Evolutionary conservation across 1,284 basidiomycete genomes (phyloP), one percentile per base, ranked within the genome.

Genomic region (Termitomyces sp.): DNA sequence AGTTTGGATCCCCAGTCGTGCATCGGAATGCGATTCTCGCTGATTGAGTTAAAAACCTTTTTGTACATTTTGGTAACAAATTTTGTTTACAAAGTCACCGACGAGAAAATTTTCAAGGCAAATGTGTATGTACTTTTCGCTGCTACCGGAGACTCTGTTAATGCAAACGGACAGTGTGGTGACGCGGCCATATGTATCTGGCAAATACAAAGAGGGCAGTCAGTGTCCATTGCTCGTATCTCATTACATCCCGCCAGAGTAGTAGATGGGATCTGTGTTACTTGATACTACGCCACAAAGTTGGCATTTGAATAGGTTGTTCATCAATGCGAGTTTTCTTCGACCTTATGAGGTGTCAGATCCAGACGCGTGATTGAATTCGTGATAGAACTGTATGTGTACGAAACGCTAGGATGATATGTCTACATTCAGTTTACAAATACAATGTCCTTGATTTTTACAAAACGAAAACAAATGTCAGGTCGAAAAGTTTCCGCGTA

Each of bases 41-140:
- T 89, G 65, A 86, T 90, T 54, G 88, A 91, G 70, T 86, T 90
- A 62, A 92, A 91, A 70, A 78, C 79, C 1, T 84, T 92, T 64
- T 64, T 90, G 12, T 90, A 82, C 62, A 77, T 84, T 43, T 75
- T 92, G 26, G 60, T 92, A 43, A 81, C 82, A 12, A 78, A 79
- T 61, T 92, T 90, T 61, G 73, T 69, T 3, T 91, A 90, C 66
- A 56, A 65, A 21, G 65, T 77, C 57, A 77, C 84, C 1, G 75
- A 73, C 9, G 76, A 80, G 36, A 78, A 77, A 59, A 80, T 91
- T 26, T 73, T 77, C 59, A 86, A 83, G 64, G 76, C 79, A 5
- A 90, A 90, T 64, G 83, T 87, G 88, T 90, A 73, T 65, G 85
- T 72, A 5, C 28, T 51, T 6, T 44, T 24, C 36, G 5, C 31